These are phyloP conservation scores for Yarrowia phangngaensis DNA, from an alignment of 805 yeast species.

Conservation along the genomic window DNA sequence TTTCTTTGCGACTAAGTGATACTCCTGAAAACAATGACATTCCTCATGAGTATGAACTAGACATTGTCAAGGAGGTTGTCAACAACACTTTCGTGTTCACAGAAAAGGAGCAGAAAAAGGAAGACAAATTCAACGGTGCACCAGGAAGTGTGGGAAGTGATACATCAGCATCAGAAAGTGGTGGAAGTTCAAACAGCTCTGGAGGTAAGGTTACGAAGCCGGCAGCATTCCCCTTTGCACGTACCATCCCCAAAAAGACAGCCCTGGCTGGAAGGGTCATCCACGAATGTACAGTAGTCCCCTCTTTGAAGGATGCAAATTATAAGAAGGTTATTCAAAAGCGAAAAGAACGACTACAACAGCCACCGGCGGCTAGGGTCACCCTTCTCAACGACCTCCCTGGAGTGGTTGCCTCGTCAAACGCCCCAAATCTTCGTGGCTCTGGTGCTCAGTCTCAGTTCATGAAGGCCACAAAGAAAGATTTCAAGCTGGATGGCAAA, in stretches of 20 bases:
- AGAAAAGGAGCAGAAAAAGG: conserved; percentile 62
- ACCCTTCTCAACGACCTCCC: conserved; percentile 74
- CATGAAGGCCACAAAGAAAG: conserved; percentile 45
- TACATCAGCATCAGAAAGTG: not conserved
- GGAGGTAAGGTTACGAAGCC: conserved; percentile 18
- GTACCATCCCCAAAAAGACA: conserved; percentile 81
- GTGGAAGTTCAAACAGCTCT: too few relatives aligned
- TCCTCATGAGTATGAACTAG: conserved; percentile 81
- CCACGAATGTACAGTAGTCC: conserved; percentile 88
- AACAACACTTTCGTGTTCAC: conserved; percentile 82
- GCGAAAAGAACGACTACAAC: conserved; percentile 48
- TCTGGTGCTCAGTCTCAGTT: conserved; percentile 64
- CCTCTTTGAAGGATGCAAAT: conserved; percentile 67
- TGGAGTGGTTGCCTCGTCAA: conserved; percentile 81
- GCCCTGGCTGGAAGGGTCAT: conserved; percentile 79
- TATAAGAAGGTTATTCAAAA: conserved; percentile 60
- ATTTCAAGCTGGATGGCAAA: conserved; percentile 59
- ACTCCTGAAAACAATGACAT: conserved; percentile 49
- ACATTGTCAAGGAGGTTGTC: conserved; percentile 72
- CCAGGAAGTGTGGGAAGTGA: not conserved
- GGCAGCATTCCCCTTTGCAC: conserved; percentile 15
- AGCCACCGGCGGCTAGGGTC: conserved; percentile 51
- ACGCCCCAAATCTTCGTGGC: conserved; percentile 70
- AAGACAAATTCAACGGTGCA: not conserved
- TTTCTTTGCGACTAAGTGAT: conserved; percentile 41